Evolutionary conservation across 306 rosid genomes (phyloP).

Genomic region (Cercis canadensis): DNA sequence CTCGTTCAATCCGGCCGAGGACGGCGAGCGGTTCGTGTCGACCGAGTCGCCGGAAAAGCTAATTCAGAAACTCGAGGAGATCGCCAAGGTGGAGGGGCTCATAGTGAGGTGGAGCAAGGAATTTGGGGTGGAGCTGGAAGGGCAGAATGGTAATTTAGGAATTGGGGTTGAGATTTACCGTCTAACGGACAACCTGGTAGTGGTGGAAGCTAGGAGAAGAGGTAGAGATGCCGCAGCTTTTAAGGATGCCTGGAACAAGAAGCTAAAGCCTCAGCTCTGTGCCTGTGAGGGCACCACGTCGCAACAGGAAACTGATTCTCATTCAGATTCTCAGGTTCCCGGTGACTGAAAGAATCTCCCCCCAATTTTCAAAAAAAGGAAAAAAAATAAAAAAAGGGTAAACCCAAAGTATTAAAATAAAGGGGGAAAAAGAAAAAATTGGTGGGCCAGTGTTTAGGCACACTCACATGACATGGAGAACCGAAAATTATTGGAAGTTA

Average conservation of each 20-base stretch:
- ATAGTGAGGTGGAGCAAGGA: constrained; percentile 49
- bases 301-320: too few relatives aligned
- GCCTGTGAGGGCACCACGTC: not conserved
- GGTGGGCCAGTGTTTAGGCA: too few relatives aligned
- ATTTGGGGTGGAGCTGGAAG: constrained; percentile 48
- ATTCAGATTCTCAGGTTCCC: too few relatives aligned
- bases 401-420: too few relatives aligned
- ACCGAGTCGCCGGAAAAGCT: constrained; percentile 36
- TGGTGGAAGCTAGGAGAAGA: constrained; percentile 39
- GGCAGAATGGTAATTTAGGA: constrained; percentile 33
- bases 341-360: too few relatives aligned
- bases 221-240: constrained; percentile 18
- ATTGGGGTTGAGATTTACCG: constrained; percentile 45
- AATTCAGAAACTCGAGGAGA: constrained; percentile 36
- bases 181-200: constrained; percentile 37
- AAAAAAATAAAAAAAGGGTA: too few relatives aligned
- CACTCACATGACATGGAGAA: too few relatives aligned
- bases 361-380: too few relatives aligned
- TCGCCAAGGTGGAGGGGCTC: constrained; percentile 38
- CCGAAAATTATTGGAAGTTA: too few relatives aligned
- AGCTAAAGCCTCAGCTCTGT: constrained; percentile 39
- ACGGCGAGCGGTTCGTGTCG: constrained; percentile 34
- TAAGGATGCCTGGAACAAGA: constrained; percentile 36
- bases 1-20: not conserved
- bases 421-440: too few relatives aligned